Evolutionary conservation across 106 monocot species (phyloP).

Genomic region (Vanilla planifolia): DNA sequence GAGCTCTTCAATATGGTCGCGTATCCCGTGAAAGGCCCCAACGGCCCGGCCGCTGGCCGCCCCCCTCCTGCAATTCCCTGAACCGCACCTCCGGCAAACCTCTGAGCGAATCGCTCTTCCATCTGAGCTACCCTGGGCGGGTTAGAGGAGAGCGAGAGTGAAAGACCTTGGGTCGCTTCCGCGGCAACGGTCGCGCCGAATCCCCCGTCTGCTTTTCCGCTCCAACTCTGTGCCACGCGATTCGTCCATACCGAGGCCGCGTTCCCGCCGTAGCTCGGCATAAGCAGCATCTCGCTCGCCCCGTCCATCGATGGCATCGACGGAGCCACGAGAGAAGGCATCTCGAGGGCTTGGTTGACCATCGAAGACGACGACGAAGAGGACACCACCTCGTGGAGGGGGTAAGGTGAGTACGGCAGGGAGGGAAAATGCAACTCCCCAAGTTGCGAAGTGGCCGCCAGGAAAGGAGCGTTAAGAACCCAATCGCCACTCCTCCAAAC

Average conservation of each 20-base stretch:
- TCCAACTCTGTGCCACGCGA: neutral
- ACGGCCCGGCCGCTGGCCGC: slow-evolving; percentile 23
- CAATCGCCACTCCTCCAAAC: neutral
- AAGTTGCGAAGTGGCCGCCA: too few relatives aligned
- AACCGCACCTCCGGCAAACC: neutral
- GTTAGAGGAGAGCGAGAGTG: slow-evolving; percentile 35
- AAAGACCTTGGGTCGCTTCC: slow-evolving; percentile 13
- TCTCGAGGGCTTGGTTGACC: neutral
- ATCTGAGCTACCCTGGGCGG: neutral
- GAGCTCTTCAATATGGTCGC: slow-evolving; percentile 53
- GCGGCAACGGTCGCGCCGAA: neutral
- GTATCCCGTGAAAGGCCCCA: slow-evolving; percentile 67
- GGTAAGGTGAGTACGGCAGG: neutral
- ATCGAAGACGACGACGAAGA: neutral
- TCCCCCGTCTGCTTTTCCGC: neutral
- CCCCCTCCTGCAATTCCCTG: neutral
- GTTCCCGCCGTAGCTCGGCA: slow-evolving; percentile 9
- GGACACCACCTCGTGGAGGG: slow-evolving; percentile 13
- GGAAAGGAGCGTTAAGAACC: neutral
- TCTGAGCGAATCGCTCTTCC: neutral
- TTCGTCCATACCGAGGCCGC: neutral
- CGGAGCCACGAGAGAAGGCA: neutral
- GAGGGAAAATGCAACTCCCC: slow-evolving; percentile 13
- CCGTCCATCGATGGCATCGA: slow-evolving; percentile 7
- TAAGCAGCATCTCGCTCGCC: slow-evolving; percentile 21